Base-by-base conservation (phyloP, 73 alveolate species). In the Breviolum minutum region DNA sequence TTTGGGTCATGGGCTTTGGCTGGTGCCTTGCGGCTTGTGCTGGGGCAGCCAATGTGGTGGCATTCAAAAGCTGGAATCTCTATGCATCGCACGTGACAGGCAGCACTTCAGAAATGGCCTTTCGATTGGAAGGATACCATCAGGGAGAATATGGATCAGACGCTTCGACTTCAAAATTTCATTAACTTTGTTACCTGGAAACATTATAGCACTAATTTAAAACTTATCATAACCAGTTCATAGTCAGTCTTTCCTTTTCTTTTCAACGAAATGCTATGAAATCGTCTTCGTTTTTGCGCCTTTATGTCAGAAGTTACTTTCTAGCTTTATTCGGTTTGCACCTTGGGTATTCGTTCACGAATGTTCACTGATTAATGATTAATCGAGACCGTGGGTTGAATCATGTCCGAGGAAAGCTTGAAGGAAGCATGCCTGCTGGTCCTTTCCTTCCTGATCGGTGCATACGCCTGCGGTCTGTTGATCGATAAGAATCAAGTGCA, bases 11-110 rank as follows among this genome's bases (percentile, higher is more conserved):
- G 89, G 97, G 97, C 77, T 91, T 91, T 24, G 97, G 97, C 70
- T 91, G 97, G 97, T 91, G 97, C 89, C 74, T 91, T 82, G 97
- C 97, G 26, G 97, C 97, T 5, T 91, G 97, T 7, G 97, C 97
- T 26, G 97, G 97, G 16, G 97, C 97, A 5, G 97, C 97, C 87
- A 91, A 91, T 63, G 87, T 73, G 62, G 61, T 91, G 6, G 97
- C 80, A 6, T 91, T 91, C 97, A 91, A 91, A 69, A 70, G 88
- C 89, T 91, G 97, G 97, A 40, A 54, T 76, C 89, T 91, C 66
- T 91, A 91, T 54, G 97, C 97, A 14, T 91, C 97, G 77, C 97
- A 91, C 26, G 97, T 91, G 88, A 91, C 97, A 7, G 97, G 97
- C 30, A 91, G 97, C 74, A 91, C 97, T 5, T 91, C 97, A 26